phyloP scores from a whole-genome alignment of 768 basidiomycete genomes.

The Lanmaoa pseudosensibilis region DNA sequence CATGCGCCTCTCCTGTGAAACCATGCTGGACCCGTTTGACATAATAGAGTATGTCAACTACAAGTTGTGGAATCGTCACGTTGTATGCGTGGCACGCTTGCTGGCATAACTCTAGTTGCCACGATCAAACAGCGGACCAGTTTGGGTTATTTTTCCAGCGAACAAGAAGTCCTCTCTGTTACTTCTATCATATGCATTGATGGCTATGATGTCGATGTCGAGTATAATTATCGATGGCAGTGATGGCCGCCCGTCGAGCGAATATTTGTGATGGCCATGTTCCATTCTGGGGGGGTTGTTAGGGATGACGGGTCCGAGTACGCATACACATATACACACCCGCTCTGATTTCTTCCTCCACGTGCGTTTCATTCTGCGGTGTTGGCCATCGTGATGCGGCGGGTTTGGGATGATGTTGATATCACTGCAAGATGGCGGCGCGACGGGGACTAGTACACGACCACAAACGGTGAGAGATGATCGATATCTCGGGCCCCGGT shows the following conservation, averaged over 20 bases:
- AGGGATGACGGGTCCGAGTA: slow-evolving; percentile 14
- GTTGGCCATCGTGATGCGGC: neutral
- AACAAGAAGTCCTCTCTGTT: neutral
- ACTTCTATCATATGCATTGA: slow-evolving; percentile 7
- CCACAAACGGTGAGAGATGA: neutral
- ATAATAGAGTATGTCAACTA: too few species aligned
- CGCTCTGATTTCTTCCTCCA: neutral
- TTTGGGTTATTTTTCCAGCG: neutral
- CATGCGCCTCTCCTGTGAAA: neutral
- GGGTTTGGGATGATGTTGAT: neutral
- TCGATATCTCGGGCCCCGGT: neutral
- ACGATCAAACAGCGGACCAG: slow-evolving; percentile 6
- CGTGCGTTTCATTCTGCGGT: slow-evolving; percentile 12
- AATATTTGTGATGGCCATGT: neutral
- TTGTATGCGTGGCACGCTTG: neutral
- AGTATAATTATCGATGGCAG: slow-evolving; percentile 1
- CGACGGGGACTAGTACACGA: neutral
- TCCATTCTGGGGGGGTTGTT: neutral
- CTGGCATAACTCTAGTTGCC: neutral
- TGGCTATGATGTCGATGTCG: slow-evolving; percentile 14
- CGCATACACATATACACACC: neutral
- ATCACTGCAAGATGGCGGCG: neutral
- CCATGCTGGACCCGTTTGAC: neutral
- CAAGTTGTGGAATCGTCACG: neutral
- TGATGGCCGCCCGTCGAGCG: slow-evolving; percentile 8